A percentile compares a stretch with the other conserved stretches of the same genome.
Conservation (phyloP, 306 rosid species). For the Styphnolobium japonicum region DNA sequence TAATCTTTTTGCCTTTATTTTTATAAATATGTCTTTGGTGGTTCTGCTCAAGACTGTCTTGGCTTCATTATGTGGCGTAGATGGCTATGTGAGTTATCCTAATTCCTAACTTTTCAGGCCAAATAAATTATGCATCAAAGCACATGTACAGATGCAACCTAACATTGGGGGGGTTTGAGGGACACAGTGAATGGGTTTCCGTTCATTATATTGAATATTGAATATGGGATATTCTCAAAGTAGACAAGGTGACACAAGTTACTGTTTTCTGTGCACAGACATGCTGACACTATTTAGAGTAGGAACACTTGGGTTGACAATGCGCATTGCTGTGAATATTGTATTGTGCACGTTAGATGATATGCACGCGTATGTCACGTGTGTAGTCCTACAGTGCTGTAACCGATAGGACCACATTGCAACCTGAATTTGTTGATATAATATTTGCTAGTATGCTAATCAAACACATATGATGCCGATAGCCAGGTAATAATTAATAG, state of each 20-base stretch:
- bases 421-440: constrained; percentile 10
- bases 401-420: constrained; percentile 35
- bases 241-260: constrained; percentile 36
- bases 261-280: constrained; percentile 25
- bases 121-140: neutral
- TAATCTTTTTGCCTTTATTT: constrained; percentile 20
- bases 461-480: constrained; percentile 21
- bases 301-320: constrained; percentile 45
- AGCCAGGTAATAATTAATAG: neutral
- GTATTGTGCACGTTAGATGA: constrained; percentile 25
- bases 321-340: constrained; percentile 22
- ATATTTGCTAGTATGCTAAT: neutral
- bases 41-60: constrained; percentile 8
- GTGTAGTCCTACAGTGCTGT: constrained; percentile 15
- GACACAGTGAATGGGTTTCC: neutral
- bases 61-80: neutral
- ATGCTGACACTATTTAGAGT: constrained; percentile 30
- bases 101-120: neutral
- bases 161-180: constrained; percentile 5
- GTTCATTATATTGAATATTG: neutral
- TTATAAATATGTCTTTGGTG: neutral
- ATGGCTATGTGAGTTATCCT: neutral
- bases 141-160: neutral
- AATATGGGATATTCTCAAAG: neutral
- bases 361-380: constrained; percentile 48